These are phyloP conservation scores for Chlorella variabilis DNA, from an alignment of 163 green algal species.

Conservation along the genomic window DNA sequence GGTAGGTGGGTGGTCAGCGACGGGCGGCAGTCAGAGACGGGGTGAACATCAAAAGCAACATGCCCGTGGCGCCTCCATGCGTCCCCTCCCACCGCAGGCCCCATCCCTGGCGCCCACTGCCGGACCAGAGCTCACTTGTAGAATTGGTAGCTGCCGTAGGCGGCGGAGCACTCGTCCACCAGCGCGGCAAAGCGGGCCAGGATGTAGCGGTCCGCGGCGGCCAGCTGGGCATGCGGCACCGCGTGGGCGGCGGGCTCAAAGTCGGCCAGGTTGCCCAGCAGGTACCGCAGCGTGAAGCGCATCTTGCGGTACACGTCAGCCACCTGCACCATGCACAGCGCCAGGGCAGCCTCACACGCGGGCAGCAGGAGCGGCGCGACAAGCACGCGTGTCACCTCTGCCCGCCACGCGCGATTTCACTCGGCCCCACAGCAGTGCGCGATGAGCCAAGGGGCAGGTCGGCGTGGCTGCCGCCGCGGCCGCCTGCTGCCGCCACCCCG, in stretches of 20 bases:
- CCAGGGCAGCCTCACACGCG: background rate
- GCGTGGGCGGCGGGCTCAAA: conserved; percentile 80
- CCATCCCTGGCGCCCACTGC: no score
- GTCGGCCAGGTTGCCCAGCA: conserved; percentile 96
- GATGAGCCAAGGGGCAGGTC: no score
- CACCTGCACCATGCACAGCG: no score
- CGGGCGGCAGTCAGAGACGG: no score
- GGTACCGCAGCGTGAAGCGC: conserved; percentile 94
- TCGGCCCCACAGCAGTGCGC: no score
- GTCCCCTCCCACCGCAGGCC: no score
- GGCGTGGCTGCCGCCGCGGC: no score
- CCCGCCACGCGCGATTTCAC: no score
- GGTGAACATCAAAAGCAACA: background rate
- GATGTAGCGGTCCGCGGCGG: conserved; percentile 76
- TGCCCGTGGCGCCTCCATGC: no score
- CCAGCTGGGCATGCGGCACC: conserved; percentile 76
- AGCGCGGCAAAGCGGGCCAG: conserved; percentile 74
- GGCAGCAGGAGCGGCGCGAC: background rate
- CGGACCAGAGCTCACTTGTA: conserved; percentile 58
- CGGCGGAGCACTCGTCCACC: conserved; percentile 73
- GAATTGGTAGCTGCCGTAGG: conserved; percentile 90
- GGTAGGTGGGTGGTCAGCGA: background rate
- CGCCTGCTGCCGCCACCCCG: no score
- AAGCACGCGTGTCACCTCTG: no score
- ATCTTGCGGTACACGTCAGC: conserved; percentile 95